Evolutionary conservation across 2,329 filamentous ascomycete species (phyloP).

Genomic region (Cercospora beticola): DNA sequence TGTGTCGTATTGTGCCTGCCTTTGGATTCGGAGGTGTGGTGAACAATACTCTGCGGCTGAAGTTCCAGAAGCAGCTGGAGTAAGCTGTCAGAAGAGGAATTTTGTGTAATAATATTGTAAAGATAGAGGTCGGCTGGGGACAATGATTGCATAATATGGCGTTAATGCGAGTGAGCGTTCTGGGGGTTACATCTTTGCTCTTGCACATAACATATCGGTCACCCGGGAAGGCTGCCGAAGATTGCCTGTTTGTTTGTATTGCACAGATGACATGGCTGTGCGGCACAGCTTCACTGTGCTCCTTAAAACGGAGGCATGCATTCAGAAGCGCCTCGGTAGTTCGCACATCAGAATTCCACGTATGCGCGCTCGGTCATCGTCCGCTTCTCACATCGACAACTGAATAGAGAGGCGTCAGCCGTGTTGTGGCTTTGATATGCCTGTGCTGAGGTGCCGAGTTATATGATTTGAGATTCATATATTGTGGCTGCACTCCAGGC

Average conservation of each 20-base stretch:
- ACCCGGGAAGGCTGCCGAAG: not conserved
- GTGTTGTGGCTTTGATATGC: not conserved
- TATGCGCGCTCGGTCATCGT: not conserved
- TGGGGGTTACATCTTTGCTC: not conserved
- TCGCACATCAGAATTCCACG: not conserved
- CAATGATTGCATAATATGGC: not conserved
- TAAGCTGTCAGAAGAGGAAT: constrained; percentile 13
- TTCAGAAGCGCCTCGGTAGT: not conserved
- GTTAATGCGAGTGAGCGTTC: not conserved
- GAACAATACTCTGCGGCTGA: constrained; percentile 68
- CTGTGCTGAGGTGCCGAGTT: not conserved
- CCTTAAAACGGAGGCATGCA: not conserved
- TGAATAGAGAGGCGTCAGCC: not conserved
- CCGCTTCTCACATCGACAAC: not conserved
- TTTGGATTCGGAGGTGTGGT: constrained; percentile 88
- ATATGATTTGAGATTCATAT: not conserved
- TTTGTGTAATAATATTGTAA: not conserved
- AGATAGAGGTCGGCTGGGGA: not conserved
- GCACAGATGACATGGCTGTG: not conserved
- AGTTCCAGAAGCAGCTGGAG: constrained; percentile 64
- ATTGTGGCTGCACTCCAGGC: not conserved
- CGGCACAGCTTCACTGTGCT: not conserved
- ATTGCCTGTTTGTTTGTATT: not conserved
- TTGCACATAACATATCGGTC: not conserved
- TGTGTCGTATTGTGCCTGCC: constrained; percentile 82